phyloP scores from a whole-genome alignment of 192 early-diverging fungal species.

The Coemansia sp. region DNA sequence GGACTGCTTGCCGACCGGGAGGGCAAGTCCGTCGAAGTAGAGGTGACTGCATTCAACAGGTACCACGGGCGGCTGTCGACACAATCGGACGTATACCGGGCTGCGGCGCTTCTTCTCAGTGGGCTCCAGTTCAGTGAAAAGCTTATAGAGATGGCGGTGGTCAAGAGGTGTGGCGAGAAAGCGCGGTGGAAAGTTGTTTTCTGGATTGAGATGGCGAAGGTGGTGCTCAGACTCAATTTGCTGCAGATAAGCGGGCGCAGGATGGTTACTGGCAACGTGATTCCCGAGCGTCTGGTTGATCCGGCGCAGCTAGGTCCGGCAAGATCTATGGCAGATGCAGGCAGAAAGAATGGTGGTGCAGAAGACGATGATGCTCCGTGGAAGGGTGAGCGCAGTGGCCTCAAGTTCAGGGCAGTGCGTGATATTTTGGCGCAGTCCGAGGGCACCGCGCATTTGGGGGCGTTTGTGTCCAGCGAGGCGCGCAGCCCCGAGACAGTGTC shows the following conservation, averaged over 20 bases:
- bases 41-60: slow-evolving; percentile 60
- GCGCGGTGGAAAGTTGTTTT: slow-evolving; percentile 63
- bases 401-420: slow-evolving; percentile 48
- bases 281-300: slow-evolving; percentile 52
- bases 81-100: slow-evolving; percentile 53
- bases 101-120: slow-evolving; percentile 64
- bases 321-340: neutral
- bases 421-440: slow-evolving; percentile 42
- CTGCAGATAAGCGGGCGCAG: slow-evolving; percentile 37
- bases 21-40: slow-evolving; percentile 19
- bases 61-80: slow-evolving; percentile 69
- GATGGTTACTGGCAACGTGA: slow-evolving; percentile 43
- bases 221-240: slow-evolving; percentile 39
- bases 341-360: neutral
- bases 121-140: slow-evolving; percentile 72
- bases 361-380: slow-evolving; percentile 27
- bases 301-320: slow-evolving; percentile 35
- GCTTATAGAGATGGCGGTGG: slow-evolving; percentile 75
- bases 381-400: slow-evolving; percentile 57
- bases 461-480: slow-evolving; percentile 27
- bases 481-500: slow-evolving; percentile 62
- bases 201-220: slow-evolving; percentile 69
- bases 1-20: slow-evolving; percentile 43
- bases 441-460: slow-evolving; percentile 29
- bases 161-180: slow-evolving; percentile 63